Conservation (phyloP, 108 stramenopile genomes). For the Craspedostauros australis region DNA sequence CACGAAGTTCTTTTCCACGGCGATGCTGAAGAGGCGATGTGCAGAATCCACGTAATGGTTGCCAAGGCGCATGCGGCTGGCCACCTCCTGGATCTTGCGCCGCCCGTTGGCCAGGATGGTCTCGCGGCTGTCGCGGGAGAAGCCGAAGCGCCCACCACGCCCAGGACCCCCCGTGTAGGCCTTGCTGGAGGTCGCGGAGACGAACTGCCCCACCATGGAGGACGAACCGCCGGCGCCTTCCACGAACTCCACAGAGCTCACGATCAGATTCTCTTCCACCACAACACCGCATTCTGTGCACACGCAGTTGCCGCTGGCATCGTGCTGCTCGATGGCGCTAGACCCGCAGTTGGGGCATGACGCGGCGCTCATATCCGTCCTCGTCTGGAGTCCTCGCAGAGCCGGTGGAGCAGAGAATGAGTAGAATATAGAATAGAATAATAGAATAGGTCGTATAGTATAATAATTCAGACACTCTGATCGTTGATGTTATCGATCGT, state of each 20-base stretch:
- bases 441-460: too few species aligned
- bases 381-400: too few species aligned
- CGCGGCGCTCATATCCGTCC: neutral
- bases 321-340: conserved; percentile 75
- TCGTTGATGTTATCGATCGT: too few species aligned
- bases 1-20: conserved; percentile 94
- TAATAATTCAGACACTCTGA: too few species aligned
- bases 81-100: conserved; percentile 81
- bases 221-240: conserved; percentile 86
- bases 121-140: conserved; percentile 84
- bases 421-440: conserved; percentile 3
- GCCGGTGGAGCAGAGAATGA: conserved; percentile 5
- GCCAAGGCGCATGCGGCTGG: conserved; percentile 70
- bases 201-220: conserved; percentile 87
- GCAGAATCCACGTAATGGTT: conserved; percentile 87
- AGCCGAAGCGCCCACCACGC: conserved; percentile 65
- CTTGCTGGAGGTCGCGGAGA: conserved; percentile 66
- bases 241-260: conserved; percentile 85
- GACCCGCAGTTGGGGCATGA: conserved; percentile 86
- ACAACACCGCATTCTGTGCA: conserved; percentile 90
- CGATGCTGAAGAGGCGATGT: conserved; percentile 85
- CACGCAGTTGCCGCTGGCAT: conserved; percentile 63
- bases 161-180: conserved; percentile 43
- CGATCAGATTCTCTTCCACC: conserved; percentile 91
- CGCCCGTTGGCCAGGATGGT: conserved; percentile 86